Evolutionary conservation across 306 rosid genomes (phyloP).

Genomic region (Cicer judaicum): DNA sequence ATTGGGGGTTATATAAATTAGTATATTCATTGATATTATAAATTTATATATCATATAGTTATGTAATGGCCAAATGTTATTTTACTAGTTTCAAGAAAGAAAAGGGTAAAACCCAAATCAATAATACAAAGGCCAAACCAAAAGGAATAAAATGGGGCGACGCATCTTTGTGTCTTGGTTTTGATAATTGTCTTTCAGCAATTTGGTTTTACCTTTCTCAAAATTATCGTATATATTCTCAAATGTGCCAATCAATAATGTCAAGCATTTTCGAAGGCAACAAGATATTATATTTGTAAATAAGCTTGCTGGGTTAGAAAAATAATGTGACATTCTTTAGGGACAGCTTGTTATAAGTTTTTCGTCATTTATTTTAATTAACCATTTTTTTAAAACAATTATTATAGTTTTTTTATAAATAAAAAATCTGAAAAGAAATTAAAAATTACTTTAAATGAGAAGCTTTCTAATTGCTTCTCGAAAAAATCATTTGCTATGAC

Average conservation of each 20-base stretch:
- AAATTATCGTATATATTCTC: constrained; percentile 10
- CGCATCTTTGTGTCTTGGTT: constrained; percentile 62
- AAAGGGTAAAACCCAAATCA: constrained; percentile 45
- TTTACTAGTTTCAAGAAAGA: constrained; percentile 42
- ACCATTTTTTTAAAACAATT: too few relatives aligned
- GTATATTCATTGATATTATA: constrained; percentile 37
- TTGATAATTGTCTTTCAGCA: constrained; percentile 40
- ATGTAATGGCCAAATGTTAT: constrained; percentile 14
- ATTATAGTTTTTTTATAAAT: too few relatives aligned
- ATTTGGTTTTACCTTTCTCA: constrained; percentile 46
- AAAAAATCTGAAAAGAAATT: too few relatives aligned
- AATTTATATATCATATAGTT: not conserved
- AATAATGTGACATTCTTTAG: too few relatives aligned
- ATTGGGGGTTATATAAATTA: constrained; percentile 15
- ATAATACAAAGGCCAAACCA: constrained; percentile 44
- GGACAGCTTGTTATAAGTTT: too few relatives aligned
- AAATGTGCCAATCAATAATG: constrained; percentile 15
- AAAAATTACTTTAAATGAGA: too few relatives aligned
- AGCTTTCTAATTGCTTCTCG: too few relatives aligned
- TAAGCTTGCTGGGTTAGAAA: too few relatives aligned
- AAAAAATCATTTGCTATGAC: too few relatives aligned
- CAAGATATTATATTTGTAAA: too few relatives aligned
- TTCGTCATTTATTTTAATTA: too few relatives aligned
- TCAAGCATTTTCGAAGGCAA: too few relatives aligned
- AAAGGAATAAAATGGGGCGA: constrained; percentile 58